Evolutionary conservation across 345 rosid genomes (phyloP).

Genomic region (Aquilaria sinensis): DNA sequence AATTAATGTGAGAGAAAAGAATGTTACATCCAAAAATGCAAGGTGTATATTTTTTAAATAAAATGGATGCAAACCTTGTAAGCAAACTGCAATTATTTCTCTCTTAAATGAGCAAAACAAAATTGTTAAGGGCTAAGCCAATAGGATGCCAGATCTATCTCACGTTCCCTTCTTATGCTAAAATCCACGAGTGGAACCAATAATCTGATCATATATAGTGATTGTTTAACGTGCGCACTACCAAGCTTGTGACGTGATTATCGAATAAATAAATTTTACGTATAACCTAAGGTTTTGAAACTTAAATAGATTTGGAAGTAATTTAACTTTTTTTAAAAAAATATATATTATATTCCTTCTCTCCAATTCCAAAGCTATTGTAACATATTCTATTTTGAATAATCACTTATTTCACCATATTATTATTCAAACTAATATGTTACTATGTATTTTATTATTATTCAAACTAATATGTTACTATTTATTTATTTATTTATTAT

Average conservation of each 20-base stretch:
- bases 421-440: too few species aligned
- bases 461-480: too few species aligned
- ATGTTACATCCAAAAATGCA: not conserved
- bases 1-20: not conserved
- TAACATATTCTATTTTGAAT: too few species aligned
- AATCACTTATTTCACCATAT: too few species aligned
- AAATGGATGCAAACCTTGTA: too few species aligned
- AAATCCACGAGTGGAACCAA: slow-evolving; percentile 2
- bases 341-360: not conserved
- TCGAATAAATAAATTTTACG: not conserved
- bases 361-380: not conserved
- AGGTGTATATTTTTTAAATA: too few species aligned
- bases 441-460: too few species aligned
- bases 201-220: slow-evolving; percentile 1
- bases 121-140: not conserved
- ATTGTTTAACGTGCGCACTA: too few species aligned
- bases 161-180: slow-evolving; percentile 12
- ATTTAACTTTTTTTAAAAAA: not conserved
- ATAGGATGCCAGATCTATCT: not conserved
- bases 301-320: not conserved
- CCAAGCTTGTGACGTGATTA: too few species aligned
- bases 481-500: too few species aligned
- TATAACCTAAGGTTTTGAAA: slow-evolving; percentile 1
- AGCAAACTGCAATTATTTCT: too few species aligned
- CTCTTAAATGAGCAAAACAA: too few species aligned